Evolutionary conservation across 2,329 filamentous ascomycete genomes (phyloP), one percentile per base, ranked within the genome.

Genomic region (Colletotrichum salicis): DNA sequence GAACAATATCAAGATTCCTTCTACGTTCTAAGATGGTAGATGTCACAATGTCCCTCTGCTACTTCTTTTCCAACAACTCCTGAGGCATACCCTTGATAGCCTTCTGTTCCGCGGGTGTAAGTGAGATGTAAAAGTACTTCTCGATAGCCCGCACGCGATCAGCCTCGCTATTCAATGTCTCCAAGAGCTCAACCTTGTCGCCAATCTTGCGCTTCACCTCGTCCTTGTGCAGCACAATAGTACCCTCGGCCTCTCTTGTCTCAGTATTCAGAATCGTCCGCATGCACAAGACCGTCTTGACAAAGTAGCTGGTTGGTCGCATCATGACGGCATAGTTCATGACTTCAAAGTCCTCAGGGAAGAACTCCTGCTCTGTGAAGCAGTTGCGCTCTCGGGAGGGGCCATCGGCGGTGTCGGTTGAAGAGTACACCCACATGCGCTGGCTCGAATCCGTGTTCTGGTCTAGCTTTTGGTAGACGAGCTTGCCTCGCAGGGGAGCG

Each of bases 301-400:
- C 77, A 63, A 85, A 85, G 70, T 79, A 79, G 74, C 82, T 84
- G 24, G 75, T 74, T 1, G 79, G 81, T 51, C 73, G 57, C 10
- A 77, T 82, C 75, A 79, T 81, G 33, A 79, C 79, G 15, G 70
- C 79, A 70, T 82, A 80, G 75, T 85, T 87, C 80, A 87, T 85
- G 72, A 86, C 79, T 69, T 82, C 79, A 64, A 84, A 87, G 76
- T 88, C 86, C 57, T 78, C 79, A 4, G 81, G 79, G 60, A 86
- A 79, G 74, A 86, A 85, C 76, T 88, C 86, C 8, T 78, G 81
- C 66, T 88, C 85, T 5, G 82, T 83, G 75, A 90, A 90, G 71
- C 83, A 85, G 76, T 90, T 89, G 54, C 80, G 82, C 11, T 84
- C 82, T 13, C 78, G 76, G 83, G 86, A 90, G 0, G 0, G 48